Percentiles rank a stretch among this genome's conserved stretches.
phyloP scores from a whole-genome alignment of 2,329 filamentous ascomycete genomes.

The Hymenoscyphus albidus region DNA sequence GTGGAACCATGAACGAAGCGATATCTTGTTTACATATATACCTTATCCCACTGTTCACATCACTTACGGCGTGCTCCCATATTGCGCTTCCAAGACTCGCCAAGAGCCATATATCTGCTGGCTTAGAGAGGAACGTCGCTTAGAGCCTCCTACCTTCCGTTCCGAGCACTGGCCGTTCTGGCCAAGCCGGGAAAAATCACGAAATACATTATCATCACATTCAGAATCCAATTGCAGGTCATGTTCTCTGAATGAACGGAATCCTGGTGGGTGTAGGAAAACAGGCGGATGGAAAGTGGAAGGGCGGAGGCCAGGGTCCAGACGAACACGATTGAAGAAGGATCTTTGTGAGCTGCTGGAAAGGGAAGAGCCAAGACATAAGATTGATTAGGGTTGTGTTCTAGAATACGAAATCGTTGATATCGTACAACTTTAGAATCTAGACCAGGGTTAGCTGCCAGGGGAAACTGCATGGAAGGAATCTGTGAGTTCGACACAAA shows the following conservation, averaged over 20 bases:
- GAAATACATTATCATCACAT: background rate
- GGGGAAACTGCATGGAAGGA: background rate
- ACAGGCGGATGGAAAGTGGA: background rate
- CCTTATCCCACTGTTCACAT: background rate
- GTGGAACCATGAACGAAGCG: background rate
- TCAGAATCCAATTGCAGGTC: background rate
- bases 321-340: background rate
- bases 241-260: background rate
- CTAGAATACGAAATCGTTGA: background rate
- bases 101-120: background rate
- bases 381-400: background rate
- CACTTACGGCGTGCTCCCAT: background rate
- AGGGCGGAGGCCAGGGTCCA: background rate
- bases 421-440: background rate
- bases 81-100: background rate
- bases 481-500: background rate
- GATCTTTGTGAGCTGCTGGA: background rate
- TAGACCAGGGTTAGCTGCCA: background rate
- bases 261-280: background rate
- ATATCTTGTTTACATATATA: background rate
- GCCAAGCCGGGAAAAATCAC: constrained; percentile 2
- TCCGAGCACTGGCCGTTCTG: background rate
- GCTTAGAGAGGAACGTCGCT: background rate
- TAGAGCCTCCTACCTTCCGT: background rate
- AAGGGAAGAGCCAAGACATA: background rate